phyloP scores from a whole-genome alignment of 768 basidiomycete genomes.

The Lactifluus echinatus region DNA sequence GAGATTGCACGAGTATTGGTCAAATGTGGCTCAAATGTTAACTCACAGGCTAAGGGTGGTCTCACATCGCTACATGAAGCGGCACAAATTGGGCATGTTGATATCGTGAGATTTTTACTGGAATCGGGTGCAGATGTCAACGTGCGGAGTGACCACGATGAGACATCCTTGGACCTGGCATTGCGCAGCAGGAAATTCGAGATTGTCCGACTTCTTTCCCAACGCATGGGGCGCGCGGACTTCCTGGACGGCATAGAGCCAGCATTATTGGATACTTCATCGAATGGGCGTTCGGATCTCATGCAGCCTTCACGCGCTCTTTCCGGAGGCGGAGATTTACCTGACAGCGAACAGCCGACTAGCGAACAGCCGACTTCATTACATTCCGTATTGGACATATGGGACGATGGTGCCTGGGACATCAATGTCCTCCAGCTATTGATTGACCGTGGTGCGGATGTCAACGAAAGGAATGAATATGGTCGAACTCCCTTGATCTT shows the following conservation, averaged over 20 bases:
- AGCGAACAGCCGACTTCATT: not conserved
- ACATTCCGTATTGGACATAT: not conserved
- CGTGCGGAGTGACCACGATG: not conserved
- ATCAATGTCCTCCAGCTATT: not conserved
- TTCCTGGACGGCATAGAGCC: not conserved
- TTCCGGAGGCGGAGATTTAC: fast-evolving
- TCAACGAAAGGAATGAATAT: not conserved
- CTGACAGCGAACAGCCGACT: fast-evolving
- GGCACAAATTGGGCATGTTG: not conserved
- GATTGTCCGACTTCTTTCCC: not conserved
- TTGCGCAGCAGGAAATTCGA: not conserved
- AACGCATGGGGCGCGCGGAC: not conserved
- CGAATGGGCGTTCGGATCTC: not conserved
- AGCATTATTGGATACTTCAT: not conserved
- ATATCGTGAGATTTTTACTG: not conserved
- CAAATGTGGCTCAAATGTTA: not conserved
- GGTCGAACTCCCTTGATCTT: not conserved
- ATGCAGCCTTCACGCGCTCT: too few species aligned
- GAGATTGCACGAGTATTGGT: not conserved
- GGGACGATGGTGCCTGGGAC: too few species aligned
- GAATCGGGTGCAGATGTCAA: not conserved
- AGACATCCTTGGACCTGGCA: not conserved
- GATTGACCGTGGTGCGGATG: not conserved
- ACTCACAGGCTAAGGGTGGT: not conserved
- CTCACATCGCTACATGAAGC: not conserved